These are phyloP conservation scores for Penicillium salamii DNA, from an alignment of 495 filamentous ascomycete genomes.

Conservation along the genomic window DNA sequence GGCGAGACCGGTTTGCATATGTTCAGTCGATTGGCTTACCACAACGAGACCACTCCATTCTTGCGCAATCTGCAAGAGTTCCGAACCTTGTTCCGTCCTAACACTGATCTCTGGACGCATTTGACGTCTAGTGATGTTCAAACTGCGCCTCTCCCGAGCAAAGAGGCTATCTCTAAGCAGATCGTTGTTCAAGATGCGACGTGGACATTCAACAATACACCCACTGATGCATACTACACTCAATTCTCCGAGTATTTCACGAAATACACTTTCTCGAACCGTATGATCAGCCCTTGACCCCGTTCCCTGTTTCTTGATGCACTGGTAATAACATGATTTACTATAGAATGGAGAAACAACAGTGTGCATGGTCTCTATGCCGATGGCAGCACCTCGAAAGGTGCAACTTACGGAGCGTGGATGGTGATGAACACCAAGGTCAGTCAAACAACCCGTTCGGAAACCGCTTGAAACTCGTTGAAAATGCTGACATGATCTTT, in stretches of 20 bases:
- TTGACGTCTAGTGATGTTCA: conserved; percentile 47
- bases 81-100: conserved; percentile 54
- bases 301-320: neutral
- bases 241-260: conserved; percentile 57
- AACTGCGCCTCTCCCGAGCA: conserved; percentile 50
- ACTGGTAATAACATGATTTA: too few relatives aligned
- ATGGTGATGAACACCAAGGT: conserved; percentile 55
- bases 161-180: conserved; percentile 37
- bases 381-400: conserved; percentile 48
- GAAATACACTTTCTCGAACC: conserved; percentile 54
- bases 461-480: neutral
- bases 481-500: neutral
- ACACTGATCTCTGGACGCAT: conserved; percentile 55
- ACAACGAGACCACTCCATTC: conserved; percentile 51
- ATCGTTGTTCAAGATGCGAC: conserved; percentile 56
- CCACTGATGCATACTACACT: conserved; percentile 46
- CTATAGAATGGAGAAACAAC: conserved; percentile 52
- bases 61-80: conserved; percentile 55
- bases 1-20: conserved; percentile 55
- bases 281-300: conserved; percentile 5
- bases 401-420: conserved; percentile 53
- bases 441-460: neutral
- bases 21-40: conserved; percentile 52
- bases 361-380: conserved; percentile 53
- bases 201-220: conserved; percentile 51